These are phyloP conservation scores for Hamamelis virginiana DNA, from an alignment of 164 flowering plant genomes.

Conservation along the genomic window DNA sequence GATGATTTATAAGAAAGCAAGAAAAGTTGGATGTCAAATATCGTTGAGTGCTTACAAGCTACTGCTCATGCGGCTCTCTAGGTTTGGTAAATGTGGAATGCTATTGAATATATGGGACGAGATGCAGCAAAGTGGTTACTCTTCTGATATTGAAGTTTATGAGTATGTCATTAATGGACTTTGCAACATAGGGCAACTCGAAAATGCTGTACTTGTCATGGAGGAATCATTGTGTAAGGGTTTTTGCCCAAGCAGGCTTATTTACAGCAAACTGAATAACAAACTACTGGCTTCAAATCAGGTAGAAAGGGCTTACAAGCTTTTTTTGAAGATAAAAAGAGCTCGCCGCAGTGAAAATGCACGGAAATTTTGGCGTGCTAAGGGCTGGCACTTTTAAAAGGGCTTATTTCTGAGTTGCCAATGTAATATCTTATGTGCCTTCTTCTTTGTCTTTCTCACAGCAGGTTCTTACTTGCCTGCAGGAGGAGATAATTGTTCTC, in stretches of 20 bases:
- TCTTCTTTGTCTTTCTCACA: neutral
- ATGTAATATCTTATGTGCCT: neutral
- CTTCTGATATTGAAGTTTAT: conserved; percentile 71
- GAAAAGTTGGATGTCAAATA: conserved; percentile 60
- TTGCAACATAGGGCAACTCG: conserved; percentile 86
- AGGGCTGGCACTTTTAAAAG: conserved; percentile 86
- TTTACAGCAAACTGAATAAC: conserved; percentile 68
- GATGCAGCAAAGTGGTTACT: conserved; percentile 73
- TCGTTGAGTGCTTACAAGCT: conserved; percentile 75
- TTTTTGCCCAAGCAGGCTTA: conserved; percentile 72
- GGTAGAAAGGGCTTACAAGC: conserved; percentile 73
- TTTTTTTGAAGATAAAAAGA: conserved; percentile 59
- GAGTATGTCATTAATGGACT: conserved; percentile 72
- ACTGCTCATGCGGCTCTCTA: conserved; percentile 70
- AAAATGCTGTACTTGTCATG: conserved; percentile 75
- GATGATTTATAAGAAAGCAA: conserved; percentile 72
- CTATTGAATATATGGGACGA: conserved; percentile 71
- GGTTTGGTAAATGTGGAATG: conserved; percentile 93
- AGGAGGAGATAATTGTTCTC: neutral
- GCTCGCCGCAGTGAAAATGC: conserved; percentile 74
- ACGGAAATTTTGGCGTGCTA: conserved; percentile 74
- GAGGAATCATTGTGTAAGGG: conserved; percentile 74
- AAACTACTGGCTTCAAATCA: conserved; percentile 64
- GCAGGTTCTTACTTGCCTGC: neutral
- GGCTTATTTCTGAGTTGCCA: neutral